Evolutionary conservation across 108 stramenopile genomes (phyloP).

Genomic region (Fistulifera pelliculosa): DNA sequence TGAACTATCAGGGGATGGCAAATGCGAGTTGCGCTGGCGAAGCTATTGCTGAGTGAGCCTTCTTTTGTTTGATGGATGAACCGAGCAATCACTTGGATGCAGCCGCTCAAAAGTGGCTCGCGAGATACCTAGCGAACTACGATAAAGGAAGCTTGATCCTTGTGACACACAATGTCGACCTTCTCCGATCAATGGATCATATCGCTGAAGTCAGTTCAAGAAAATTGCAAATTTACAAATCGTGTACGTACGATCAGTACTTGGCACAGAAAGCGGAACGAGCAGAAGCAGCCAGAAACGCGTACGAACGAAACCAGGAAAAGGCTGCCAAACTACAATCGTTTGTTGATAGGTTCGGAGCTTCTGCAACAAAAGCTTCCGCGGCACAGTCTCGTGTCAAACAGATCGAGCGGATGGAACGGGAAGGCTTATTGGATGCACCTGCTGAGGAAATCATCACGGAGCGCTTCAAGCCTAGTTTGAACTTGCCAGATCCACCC

Average conservation of each 20-base stretch:
- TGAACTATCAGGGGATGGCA: constrained; percentile 93
- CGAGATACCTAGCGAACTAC: constrained; percentile 70
- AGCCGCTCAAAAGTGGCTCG: constrained; percentile 73
- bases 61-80: constrained; percentile 78
- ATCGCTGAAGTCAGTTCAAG: constrained; percentile 68
- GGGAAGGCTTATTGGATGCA: constrained; percentile 57
- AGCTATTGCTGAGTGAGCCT: constrained; percentile 73
- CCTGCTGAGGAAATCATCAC: constrained; percentile 40
- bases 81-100: constrained; percentile 76
- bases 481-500: constrained; percentile 54
- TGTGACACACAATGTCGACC: constrained; percentile 78
- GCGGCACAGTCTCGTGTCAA: constrained; percentile 83
- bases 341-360: constrained; percentile 84
- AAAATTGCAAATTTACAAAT: constrained; percentile 43
- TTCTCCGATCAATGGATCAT: constrained; percentile 62
- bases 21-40: constrained; percentile 86
- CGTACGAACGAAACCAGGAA: constrained; percentile 76
- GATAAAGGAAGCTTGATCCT: constrained; percentile 70
- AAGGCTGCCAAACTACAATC: constrained; percentile 81
- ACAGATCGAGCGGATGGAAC: constrained; percentile 78
- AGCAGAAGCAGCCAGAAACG: constrained; percentile 61
- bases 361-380: constrained; percentile 81
- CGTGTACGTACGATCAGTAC: constrained; percentile 67
- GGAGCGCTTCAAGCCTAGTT: constrained; percentile 14
- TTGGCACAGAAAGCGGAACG: constrained; percentile 66